Conservation (phyloP, 768 basidiomycete genomes). For the Leccinum boreale region DNA sequence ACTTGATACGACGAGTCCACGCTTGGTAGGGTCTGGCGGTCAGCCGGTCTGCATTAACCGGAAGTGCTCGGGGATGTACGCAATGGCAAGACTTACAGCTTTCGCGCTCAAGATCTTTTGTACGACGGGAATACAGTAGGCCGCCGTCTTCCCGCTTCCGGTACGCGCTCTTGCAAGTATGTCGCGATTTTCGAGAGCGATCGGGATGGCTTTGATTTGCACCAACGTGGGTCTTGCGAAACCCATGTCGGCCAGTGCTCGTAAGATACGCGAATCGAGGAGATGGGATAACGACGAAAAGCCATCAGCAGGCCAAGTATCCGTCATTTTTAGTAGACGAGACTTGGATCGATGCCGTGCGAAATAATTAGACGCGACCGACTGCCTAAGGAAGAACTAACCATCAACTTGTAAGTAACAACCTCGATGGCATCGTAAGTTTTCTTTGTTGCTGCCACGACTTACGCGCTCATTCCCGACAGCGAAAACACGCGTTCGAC, state of each 20-base stretch:
- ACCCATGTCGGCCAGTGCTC: constrained; percentile 84
- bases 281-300: constrained; percentile 69
- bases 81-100: constrained; percentile 49
- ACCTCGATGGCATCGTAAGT: constrained; percentile 27
- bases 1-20: constrained; percentile 44
- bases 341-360: constrained; percentile 14
- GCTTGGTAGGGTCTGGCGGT: constrained; percentile 31
- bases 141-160: constrained; percentile 95
- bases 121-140: constrained; percentile 87
- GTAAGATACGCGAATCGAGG: constrained; percentile 80
- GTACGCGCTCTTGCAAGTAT: constrained; percentile 93
- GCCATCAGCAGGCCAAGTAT: constrained; percentile 27
- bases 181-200: constrained; percentile 85
- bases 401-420: no score
- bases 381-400: no score
- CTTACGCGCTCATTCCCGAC: background rate
- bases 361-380: no score
- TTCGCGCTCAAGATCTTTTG: constrained; percentile 86
- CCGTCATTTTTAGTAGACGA: background rate
- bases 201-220: constrained; percentile 87
- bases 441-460: background rate
- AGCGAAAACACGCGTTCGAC: constrained; percentile 12
- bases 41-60: background rate
- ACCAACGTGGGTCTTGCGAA: constrained; percentile 92
- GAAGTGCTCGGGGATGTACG: background rate